Evolutionary conservation across 2,329 filamentous ascomycete species (phyloP), one percentile per base, ranked within the genome.

Genomic region (Sclerotiophoma versabilis): DNA sequence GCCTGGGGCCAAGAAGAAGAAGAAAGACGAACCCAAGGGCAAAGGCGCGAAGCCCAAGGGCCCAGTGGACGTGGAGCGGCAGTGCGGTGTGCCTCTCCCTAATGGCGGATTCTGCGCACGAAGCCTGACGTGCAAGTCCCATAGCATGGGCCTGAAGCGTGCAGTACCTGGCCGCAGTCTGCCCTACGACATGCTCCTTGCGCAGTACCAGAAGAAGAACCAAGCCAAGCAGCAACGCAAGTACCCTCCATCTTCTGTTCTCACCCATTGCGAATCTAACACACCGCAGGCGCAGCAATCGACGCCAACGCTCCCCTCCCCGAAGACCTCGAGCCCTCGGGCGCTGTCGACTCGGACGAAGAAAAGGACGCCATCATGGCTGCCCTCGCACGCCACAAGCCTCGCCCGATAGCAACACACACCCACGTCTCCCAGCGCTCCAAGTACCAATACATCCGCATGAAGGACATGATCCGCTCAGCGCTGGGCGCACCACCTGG

Each of bases 161-260:
- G 89, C 90, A 0, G 93, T 97, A 3, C 89, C 91, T 5, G 93
- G 93, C 0, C 84, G 93, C 57, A 95, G 90, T 37, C 78, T 96
- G 55, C 93, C 93, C 1, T 97, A 97, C 70, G 92, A 96, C 74
- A 95, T 96, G 88, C 80, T 97, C 32, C 82, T 97, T 12, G 74
- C 73, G 29, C 79, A 81, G 50, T 82, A 81, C 57, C 80, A 82
- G 88, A 97, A 98, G 83, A 98, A 97, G 82, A 99, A 99, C 68
- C 95, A 98, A 75, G 95, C 95, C 19, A 96, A 96, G 71, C 91
- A 96, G 79, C 95, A 98, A 76, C 96, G 91, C 93, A 82, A 78
- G 88, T 83, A 29, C 3, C 4, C 41, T 12, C 19, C n/a, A 23
- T 11, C 3, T 9, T 11, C 3, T 19, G 12, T 6, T 10, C 37